phyloP scores from a whole-genome alignment of 2,329 filamentous ascomycete genomes.

The Cercospora sesami region DNA sequence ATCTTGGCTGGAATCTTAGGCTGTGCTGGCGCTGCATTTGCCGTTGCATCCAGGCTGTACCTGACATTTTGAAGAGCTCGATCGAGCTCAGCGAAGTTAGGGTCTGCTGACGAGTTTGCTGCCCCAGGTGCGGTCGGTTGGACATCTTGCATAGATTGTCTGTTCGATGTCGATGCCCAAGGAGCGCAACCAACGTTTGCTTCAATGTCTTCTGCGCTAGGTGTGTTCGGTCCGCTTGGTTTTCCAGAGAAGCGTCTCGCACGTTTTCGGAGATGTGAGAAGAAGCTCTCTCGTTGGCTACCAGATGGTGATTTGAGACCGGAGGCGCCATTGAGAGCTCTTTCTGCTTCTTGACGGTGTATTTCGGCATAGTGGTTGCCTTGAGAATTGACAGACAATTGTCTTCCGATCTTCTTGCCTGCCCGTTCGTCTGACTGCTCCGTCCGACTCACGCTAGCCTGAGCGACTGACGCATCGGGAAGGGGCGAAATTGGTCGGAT shows the following conservation, averaged over 20 bases:
- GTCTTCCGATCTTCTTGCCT: constrained; percentile 88
- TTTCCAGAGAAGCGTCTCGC: constrained; percentile 89
- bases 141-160: constrained; percentile 66
- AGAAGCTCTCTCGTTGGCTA: constrained; percentile 92
- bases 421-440: constrained; percentile 57
- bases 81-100: constrained; percentile 61
- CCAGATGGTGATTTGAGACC: constrained; percentile 74
- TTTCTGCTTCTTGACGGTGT: constrained; percentile 87
- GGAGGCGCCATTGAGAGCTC: constrained; percentile 78
- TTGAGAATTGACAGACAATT: constrained; percentile 87
- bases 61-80: constrained; percentile 61
- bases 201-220: constrained; percentile 81
- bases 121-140: constrained; percentile 56
- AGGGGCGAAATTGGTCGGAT: constrained; percentile 94
- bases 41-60: constrained; percentile 55
- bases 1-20: constrained; percentile 39
- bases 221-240: constrained; percentile 77
- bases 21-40: constrained; percentile 36
- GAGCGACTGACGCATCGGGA: constrained; percentile 88
- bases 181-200: constrained; percentile 89
- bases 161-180: constrained; percentile 66
- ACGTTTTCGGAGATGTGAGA: constrained; percentile 92
- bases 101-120: constrained; percentile 46
- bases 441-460: constrained; percentile 67
- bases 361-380: constrained; percentile 90